Base-by-base conservation (phyloP, 2,329 filamentous ascomycete genomes). In the Calonectria hawksworthii region DNA sequence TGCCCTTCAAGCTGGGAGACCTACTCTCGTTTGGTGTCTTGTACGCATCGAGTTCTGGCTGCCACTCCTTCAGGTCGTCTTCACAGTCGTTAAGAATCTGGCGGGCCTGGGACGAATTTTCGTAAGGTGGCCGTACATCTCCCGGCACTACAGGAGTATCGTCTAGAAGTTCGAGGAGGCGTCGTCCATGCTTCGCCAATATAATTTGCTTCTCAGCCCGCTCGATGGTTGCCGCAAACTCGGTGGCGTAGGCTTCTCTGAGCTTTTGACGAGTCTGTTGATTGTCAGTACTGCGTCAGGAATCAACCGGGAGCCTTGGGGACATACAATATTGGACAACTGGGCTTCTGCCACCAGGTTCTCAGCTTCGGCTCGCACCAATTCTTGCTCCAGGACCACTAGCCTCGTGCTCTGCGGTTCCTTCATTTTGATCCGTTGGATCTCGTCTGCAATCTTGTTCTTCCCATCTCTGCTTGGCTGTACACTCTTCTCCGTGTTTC, bases 181-280 rank as follows among this genome's bases (percentile, higher is more conserved):
- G 93, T 70, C 95, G 94, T 26, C 96, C 96, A 83, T 99, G 96
- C 81, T 94, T 95, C 72, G 97, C 96, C 21, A 99, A 91, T 74
- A 99, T 95, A 81, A 96, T 94, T 84, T 99, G 97, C 88, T 99
- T 99, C 88, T 99, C 97, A 30, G 96, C 96, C 38, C 96, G 94
- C 88, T 99, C 97, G 80, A 99, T 98, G 26, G 96, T 95, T 74
- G 96, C 96, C 21, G 94, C 92, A 77, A 98, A 95, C 84, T 99
- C 96, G 74, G 94, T 86, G 78, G 96, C 95, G 83, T 96, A 99
- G 30, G 97, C 95, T 86, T 98, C 95, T 87, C 98, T 98, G 86
- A 99, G 90, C 87, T 98, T 99, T 86, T 97, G 94, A 73, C 97
- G 94, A 44, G 97, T 99, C 94, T 41, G n/a, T 14, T 3, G 21